Conservation (phyloP, 805 yeast genomes). For the Groenewaldozyma salmanticensis region DNA sequence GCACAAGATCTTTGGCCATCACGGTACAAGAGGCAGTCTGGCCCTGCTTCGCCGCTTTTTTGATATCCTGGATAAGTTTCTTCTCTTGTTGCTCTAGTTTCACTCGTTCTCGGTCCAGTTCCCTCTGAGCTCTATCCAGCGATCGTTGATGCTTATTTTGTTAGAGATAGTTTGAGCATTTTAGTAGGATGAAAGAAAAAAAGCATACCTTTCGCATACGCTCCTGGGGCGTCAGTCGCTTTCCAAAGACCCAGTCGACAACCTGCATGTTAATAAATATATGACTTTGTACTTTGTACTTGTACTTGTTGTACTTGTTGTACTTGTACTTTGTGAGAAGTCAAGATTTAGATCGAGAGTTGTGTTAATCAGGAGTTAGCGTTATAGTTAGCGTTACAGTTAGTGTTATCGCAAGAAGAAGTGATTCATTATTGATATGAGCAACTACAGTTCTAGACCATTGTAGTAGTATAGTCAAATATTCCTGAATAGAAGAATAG, state of each 20-base stretch:
- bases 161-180: constrained; percentile 1
- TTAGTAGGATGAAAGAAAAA: neutral
- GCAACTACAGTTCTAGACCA: too few species aligned
- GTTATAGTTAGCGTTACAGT: too few species aligned
- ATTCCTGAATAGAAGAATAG: too few species aligned
- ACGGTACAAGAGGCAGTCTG: constrained; percentile 85
- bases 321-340: too few species aligned
- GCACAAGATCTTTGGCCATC: constrained; percentile 88
- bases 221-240: constrained; percentile 89
- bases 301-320: too few species aligned
- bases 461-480: too few species aligned
- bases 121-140: constrained; percentile 88
- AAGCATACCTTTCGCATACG: constrained; percentile 59
- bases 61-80: constrained; percentile 74
- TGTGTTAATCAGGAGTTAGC: too few species aligned
- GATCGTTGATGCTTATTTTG: constrained; percentile 86
- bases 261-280: constrained; percentile 48
- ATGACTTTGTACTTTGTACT: too few species aligned
- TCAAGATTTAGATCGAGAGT: too few species aligned
- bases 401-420: too few species aligned
- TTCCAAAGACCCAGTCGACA: constrained; percentile 94
- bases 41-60: constrained; percentile 83
- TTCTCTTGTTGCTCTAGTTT: constrained; percentile 90
- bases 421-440: too few species aligned
- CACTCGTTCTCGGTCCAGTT: constrained; percentile 75